A percentile compares a stretch with the other conserved stretches of the same genome.
phyloP scores from a whole-genome alignment of 2,329 filamentous ascomycete genomes.

The Macrophomina phaseolina region DNA sequence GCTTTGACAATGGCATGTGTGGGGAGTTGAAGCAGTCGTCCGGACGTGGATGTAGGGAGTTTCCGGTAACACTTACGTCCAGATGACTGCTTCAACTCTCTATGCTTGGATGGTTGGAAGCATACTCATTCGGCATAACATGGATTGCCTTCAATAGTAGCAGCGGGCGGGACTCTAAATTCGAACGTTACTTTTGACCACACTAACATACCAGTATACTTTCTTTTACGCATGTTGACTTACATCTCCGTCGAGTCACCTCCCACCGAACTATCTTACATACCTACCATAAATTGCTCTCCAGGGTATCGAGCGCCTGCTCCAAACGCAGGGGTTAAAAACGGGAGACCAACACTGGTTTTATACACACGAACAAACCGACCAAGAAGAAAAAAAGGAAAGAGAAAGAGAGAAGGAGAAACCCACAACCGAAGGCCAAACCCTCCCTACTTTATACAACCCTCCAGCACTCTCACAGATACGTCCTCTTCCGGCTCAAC shows the following conservation, averaged over 20 bases:
- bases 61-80: too few relatives aligned
- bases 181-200: too few relatives aligned
- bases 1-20: too few relatives aligned
- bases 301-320: conserved; percentile 16
- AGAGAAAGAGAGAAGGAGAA: background rate
- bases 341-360: too few relatives aligned
- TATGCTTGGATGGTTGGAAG: too few relatives aligned
- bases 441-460: background rate
- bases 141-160: too few relatives aligned
- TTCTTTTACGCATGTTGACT: background rate
- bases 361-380: background rate
- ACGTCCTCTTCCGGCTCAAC: conserved; percentile 24
- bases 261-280: background rate
- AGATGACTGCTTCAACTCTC: too few relatives aligned
- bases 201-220: too few relatives aligned
- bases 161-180: too few relatives aligned
- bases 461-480: background rate
- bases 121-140: too few relatives aligned
- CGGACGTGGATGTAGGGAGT: too few relatives aligned
- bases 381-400: background rate
- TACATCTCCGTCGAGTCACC: background rate
- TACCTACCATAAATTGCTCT: background rate
- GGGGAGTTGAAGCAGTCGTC: too few relatives aligned
- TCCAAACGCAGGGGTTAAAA: background rate
- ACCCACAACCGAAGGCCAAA: background rate